Conservation (phyloP, 768 basidiomycete genomes). For the Aureoboletus auriporus region DNA sequence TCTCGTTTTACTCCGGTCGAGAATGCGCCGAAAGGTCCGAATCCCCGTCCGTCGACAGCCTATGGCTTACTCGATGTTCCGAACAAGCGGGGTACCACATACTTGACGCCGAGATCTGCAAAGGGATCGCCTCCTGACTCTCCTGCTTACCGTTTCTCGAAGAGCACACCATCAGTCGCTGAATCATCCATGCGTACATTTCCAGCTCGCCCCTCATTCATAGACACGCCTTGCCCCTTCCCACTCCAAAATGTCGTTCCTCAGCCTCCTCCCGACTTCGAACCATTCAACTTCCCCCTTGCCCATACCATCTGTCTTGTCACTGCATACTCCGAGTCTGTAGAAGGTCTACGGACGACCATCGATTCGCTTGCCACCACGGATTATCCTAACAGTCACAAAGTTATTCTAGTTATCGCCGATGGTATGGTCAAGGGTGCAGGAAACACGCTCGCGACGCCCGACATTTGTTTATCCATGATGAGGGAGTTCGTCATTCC, state of each 20-base stretch:
- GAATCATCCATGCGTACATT: constrained; percentile 33
- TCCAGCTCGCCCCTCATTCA: constrained; percentile 46
- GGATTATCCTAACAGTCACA: constrained; percentile 98
- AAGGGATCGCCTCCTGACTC: constrained; percentile 74
- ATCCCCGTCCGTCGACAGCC: constrained; percentile 55
- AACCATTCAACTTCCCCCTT: constrained; percentile 95
- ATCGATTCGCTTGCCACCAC: constrained; percentile 98
- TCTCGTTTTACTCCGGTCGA: constrained; percentile 78
- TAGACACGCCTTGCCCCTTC: constrained; percentile 84
- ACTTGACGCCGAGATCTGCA: constrained; percentile 35
- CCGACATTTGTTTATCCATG: constrained; percentile 92
- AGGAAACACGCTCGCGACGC: constrained; percentile 85
- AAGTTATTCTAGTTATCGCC: constrained; percentile 90
- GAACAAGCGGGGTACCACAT: constrained; percentile 58
- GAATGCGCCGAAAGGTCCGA: constrained; percentile 47
- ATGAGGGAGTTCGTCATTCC: constrained; percentile 92
- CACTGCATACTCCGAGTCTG: constrained; percentile 96
- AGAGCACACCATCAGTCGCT: constrained; percentile 74
- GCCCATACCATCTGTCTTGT: constrained; percentile 94
- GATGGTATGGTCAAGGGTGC: constrained; percentile 98
- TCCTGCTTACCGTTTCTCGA: constrained; percentile 66
- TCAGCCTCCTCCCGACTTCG: constrained; percentile 86
- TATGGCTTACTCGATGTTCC: constrained; percentile 65
- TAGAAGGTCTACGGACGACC: constrained; percentile 94
- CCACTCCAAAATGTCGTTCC: constrained; percentile 87